Base-by-base conservation (phyloP, 2,329 filamentous ascomycete species). In the Dactylellina sp. region DNA sequence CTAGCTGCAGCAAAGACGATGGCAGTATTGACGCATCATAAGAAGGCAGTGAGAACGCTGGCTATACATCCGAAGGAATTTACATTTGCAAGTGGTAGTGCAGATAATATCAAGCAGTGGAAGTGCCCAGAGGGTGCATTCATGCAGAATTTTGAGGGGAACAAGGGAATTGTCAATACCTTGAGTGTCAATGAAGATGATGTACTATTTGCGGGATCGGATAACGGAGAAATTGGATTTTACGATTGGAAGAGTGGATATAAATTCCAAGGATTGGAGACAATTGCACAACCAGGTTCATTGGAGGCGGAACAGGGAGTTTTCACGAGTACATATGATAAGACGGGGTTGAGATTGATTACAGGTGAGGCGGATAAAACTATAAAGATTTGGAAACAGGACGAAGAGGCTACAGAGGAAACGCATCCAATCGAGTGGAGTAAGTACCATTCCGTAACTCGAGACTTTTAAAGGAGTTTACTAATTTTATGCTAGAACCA, bases 241-340 rank as follows among this genome's bases (percentile, higher is more conserved):
- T 99, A 93, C 91, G 96, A 99, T 81, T 99, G 95, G 95, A 98
- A 98, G 83, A 91, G 93, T 0, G 95, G 96, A 0, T 88, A 99
- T 80, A 87, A 91, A 52, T 99, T 95, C 83, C 95, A 99, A 82
- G 87, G 88, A 7, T 86, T 94, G 11, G 93, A 99, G 78, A 96
- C 92, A 2, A 92, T 92, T 6, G 95, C 95, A 0, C 95, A 99
- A 81, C 95, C 95, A 0, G 95, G 95, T 55, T 96, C 91, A 16
- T 84, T 99, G 22, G 93, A 98, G 79, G 95, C 95, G 4, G 95
- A 99, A 82, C 89, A 92, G 4, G 96, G 96, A 60, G 88, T 99
- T 77, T 97, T 99, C 90, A 92, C 91, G 80, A 93, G 91, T 12
- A 97, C 90, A 0, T 99, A 96, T 80, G 95, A 99, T 79, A 87